Evolutionary conservation across 768 basidiomycete species (phyloP).

Genomic region (Auricularia heimuer): DNA sequence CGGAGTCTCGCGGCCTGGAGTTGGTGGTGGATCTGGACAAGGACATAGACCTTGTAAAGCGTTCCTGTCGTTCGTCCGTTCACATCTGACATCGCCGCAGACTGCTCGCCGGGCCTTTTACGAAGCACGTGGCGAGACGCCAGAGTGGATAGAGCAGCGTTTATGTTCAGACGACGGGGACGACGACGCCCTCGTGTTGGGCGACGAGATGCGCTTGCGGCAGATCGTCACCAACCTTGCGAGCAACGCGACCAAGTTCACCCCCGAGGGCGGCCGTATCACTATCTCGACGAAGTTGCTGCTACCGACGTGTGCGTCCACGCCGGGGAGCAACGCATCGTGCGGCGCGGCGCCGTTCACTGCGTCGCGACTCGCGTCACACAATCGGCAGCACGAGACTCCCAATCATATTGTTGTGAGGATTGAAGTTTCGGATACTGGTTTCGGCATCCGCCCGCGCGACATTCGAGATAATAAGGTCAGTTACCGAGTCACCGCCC

Average conservation of each 20-base stretch:
- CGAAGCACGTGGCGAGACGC: conserved; percentile 41
- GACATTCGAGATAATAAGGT: conserved; percentile 60
- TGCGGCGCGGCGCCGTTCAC: neutral
- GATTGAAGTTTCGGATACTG: conserved; percentile 76
- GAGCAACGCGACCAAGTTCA: conserved; percentile 77
- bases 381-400: neutral
- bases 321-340: neutral
- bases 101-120: conserved; percentile 51
- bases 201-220: conserved; percentile 73
- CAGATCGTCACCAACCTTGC: conserved; percentile 81
- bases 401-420: conserved; percentile 56
- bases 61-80: neutral
- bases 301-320: conserved; percentile 7
- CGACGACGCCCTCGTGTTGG: conserved; percentile 62
- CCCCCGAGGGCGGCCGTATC: conserved; percentile 57
- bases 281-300: conserved; percentile 51
- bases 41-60: conserved; percentile 42
- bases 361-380: neutral
- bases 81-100: conserved; percentile 20
- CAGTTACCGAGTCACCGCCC: too few relatives aligned
- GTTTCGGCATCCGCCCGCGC: conserved; percentile 46
- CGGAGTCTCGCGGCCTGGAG: conserved; percentile 55
- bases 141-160: conserved; percentile 30
- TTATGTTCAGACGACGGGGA: conserved; percentile 37
- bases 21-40: conserved; percentile 61